Evolutionary conservation across 1,139 yeast genomes (phyloP).

Genomic region (Yamadazyma atlantica): DNA sequence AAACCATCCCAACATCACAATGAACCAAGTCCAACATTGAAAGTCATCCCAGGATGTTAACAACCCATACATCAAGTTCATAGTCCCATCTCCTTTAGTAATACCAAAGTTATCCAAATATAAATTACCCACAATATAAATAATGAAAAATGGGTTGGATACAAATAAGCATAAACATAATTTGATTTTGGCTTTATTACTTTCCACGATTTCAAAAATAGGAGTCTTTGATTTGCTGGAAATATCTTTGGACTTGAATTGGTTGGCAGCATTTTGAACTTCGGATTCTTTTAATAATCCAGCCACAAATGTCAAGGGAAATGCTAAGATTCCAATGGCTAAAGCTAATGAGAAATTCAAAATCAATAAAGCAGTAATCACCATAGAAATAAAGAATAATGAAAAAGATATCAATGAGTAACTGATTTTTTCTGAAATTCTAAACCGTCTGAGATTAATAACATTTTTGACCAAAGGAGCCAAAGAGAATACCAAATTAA

Average conservation of each 20-base stretch:
- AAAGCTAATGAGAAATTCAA: slow-evolving; percentile 84
- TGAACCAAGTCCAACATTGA: slow-evolving; percentile 87
- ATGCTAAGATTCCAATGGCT: slow-evolving; percentile 60
- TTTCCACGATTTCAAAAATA: slow-evolving; percentile 11
- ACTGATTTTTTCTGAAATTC: slow-evolving; percentile 21
- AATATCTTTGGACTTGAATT: background rate
- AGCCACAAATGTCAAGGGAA: slow-evolving; percentile 70
- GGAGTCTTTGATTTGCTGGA: slow-evolving; percentile 7
- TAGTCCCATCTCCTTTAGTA: slow-evolving; percentile 27
- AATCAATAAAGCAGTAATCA: slow-evolving; percentile 72
- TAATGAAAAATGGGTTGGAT: slow-evolving; percentile 56
- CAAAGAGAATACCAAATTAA: slow-evolving; percentile 20
- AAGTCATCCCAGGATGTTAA: slow-evolving; percentile 66
- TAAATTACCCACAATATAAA: slow-evolving; percentile 31
- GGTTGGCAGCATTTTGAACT: slow-evolving; percentile 13
- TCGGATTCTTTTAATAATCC: slow-evolving; percentile 29
- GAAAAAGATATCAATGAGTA: slow-evolving; percentile 40
- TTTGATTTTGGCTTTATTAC: slow-evolving; percentile 21
- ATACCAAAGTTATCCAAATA: slow-evolving; percentile 20
- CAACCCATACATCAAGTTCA: slow-evolving; percentile 47
- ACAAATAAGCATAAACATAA: slow-evolving; percentile 38
- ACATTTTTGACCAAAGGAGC: slow-evolving; percentile 18
- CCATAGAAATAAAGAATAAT: slow-evolving; percentile 62
- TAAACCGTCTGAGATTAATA: slow-evolving; percentile 11
- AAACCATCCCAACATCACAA: slow-evolving; percentile 73